phyloP scores from a whole-genome alignment of 2,329 filamentous ascomycete species.

The Tricladium varicosporioides region DNA sequence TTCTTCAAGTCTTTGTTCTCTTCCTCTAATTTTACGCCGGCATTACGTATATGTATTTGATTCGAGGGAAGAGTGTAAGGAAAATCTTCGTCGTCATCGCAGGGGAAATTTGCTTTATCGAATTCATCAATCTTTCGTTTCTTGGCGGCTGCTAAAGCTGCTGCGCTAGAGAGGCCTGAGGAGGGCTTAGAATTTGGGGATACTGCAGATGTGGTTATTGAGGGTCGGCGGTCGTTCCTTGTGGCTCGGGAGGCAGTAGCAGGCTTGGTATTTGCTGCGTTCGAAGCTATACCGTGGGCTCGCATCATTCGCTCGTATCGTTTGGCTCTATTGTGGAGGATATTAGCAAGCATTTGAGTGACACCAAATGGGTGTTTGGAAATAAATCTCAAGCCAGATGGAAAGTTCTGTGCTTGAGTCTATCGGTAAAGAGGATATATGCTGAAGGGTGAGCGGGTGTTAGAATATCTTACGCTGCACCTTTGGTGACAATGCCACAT shows the following conservation, averaged over 20 bases:
- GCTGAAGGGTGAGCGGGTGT: constrained; percentile 21
- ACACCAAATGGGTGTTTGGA: not conserved
- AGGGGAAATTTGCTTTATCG: not conserved
- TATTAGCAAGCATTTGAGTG: constrained; percentile 1
- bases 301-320: constrained; percentile 67
- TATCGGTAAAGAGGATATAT: not conserved
- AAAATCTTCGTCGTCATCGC: not conserved
- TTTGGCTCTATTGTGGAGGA: constrained; percentile 52
- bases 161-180: not conserved
- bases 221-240: not conserved
- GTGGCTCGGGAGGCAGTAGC: too few relatives aligned
- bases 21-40: not conserved
- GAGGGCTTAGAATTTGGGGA: not conserved
- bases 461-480: constrained; percentile 60
- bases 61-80: too few relatives aligned
- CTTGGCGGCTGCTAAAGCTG: not conserved
- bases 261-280: constrained; percentile 10
- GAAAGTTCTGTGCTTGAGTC: not conserved
- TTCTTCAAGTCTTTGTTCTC: not conserved
- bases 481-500: constrained; percentile 61
- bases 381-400: not conserved
- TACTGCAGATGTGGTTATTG: not conserved
- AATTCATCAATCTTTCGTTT: not conserved
- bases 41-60: too few relatives aligned
- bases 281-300: constrained; percentile 46